Evolutionary conservation across 352 stramenopile species (phyloP).

Genomic region (Elongisporangium prolatum): DNA sequence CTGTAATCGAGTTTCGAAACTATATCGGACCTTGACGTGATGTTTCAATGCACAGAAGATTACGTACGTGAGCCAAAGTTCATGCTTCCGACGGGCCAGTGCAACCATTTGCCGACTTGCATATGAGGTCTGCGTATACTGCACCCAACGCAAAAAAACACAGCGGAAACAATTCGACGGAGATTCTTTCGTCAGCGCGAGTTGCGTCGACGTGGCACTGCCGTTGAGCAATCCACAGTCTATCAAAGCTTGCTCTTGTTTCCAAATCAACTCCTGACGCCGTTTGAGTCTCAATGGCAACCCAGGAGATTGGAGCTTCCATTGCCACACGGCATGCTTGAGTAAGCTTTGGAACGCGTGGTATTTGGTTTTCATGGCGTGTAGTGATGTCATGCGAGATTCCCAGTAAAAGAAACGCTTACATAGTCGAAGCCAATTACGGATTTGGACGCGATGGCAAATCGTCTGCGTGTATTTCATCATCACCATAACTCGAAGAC

Average conservation of each 20-base stretch:
- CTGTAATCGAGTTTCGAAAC: slow-evolving; percentile 16
- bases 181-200: slow-evolving; percentile 35
- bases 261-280: slow-evolving; percentile 24
- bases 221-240: slow-evolving; percentile 23
- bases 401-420: slow-evolving; percentile 52
- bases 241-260: slow-evolving; percentile 37
- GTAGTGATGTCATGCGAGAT: slow-evolving; percentile 31
- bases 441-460: slow-evolving; percentile 39
- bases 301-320: slow-evolving; percentile 38
- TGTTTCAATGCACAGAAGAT: slow-evolving; percentile 37
- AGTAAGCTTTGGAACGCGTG: slow-evolving; percentile 36
- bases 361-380: slow-evolving; percentile 33
- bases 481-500: slow-evolving; percentile 42
- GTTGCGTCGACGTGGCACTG: slow-evolving; percentile 19
- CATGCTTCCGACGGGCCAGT: slow-evolving; percentile 21
- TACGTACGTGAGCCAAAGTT: slow-evolving; percentile 27
- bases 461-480: slow-evolving; percentile 36
- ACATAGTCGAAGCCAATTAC: slow-evolving; percentile 61
- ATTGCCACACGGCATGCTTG: slow-evolving; percentile 43
- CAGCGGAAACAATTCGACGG: slow-evolving; percentile 39
- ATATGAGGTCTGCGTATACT: slow-evolving; percentile 40
- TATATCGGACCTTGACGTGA: slow-evolving; percentile 43
- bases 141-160: slow-evolving; percentile 52
- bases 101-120: slow-evolving; percentile 16
- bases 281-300: slow-evolving; percentile 31